Evolutionary conservation across 768 basidiomycete genomes (phyloP).

Genomic region (Pisolithus albus): DNA sequence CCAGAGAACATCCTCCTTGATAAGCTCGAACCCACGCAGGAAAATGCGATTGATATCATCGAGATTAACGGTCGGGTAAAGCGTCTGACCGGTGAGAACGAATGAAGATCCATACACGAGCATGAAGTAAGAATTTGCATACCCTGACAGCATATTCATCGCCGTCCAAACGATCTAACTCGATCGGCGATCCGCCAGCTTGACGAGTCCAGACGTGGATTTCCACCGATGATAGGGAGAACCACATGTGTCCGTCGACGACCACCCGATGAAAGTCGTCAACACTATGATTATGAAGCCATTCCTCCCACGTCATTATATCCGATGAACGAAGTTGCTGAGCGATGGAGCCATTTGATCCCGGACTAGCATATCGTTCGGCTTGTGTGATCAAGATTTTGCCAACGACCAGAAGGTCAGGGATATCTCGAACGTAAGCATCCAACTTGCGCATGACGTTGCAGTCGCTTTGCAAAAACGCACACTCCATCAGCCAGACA

Average conservation of each 20-base stretch:
- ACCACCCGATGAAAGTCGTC: neutral
- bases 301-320: neutral
- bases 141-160: too few relatives aligned
- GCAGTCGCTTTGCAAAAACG: neutral
- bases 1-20: neutral
- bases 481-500: neutral
- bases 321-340: neutral
- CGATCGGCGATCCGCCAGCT: too few relatives aligned
- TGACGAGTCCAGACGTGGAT: too few relatives aligned
- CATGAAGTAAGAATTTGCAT: too few relatives aligned
- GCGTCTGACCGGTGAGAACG: neutral
- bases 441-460: neutral
- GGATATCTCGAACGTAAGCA: neutral
- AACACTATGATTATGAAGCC: neutral
- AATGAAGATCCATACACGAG: neutral
- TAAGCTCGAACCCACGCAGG: neutral
- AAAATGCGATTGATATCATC: neutral
- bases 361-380: neutral
- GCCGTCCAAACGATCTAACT: too few relatives aligned
- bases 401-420: neutral
- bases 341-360: neutral
- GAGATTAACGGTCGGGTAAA: neutral
- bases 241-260: neutral
- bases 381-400: neutral
- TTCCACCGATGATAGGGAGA: neutral